Evolutionary conservation across 805 yeast species (phyloP).

Genomic region (Wickerhamiella parazyma): DNA sequence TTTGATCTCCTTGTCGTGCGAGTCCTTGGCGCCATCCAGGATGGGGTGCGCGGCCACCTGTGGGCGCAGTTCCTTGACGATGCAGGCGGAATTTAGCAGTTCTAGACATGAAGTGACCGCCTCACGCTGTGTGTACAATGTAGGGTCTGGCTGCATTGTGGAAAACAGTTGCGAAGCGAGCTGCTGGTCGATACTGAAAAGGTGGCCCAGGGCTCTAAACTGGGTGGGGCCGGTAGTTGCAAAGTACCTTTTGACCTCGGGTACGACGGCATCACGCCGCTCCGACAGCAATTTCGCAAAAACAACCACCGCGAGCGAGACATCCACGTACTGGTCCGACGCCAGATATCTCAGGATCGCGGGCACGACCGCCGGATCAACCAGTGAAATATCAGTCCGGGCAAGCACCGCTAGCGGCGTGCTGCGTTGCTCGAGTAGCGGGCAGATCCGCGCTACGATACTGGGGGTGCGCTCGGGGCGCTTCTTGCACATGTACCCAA

Average conservation of each 20-base stretch:
- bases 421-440: conserved; percentile 1
- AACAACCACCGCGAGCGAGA: conserved; percentile 9
- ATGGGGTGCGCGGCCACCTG: conserved; percentile 17
- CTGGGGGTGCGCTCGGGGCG: conserved; percentile 10
- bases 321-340: conserved; percentile 2
- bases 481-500: conserved; percentile 16
- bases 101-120: conserved; percentile 21
- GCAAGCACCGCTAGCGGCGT: conserved; percentile 10
- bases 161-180: conserved; percentile 20
- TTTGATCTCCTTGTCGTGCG: conserved; percentile 15
- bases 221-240: not conserved
- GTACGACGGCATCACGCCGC: not conserved
- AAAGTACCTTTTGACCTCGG: conserved; percentile 6
- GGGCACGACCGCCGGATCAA: conserved; percentile 7
- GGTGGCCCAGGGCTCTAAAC: conserved; percentile 19
- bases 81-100: conserved; percentile 26
- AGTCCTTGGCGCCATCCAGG: conserved; percentile 18
- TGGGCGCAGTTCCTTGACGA: conserved; percentile 22
- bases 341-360: conserved; percentile 4
- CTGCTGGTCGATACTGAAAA: conserved; percentile 21
- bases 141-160: conserved; percentile 11
- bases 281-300: conserved; percentile 2
- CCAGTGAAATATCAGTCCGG: conserved; percentile 4
- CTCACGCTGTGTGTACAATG: conserved; percentile 14
- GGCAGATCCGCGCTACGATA: conserved; percentile 9